phyloP scores from a whole-genome alignment of 805 yeast species.

The Candida tibetensis region DNA sequence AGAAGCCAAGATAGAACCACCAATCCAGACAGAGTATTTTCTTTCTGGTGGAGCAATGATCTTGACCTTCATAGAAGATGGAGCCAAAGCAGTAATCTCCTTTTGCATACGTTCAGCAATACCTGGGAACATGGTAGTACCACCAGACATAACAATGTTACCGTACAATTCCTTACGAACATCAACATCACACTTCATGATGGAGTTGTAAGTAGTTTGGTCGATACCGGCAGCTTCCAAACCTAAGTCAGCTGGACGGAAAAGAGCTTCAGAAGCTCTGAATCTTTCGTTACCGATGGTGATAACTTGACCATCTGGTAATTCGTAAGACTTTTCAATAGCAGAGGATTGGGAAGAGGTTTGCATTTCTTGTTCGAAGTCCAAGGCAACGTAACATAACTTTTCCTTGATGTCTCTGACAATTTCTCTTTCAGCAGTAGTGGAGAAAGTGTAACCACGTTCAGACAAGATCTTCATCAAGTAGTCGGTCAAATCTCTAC shows the following conservation, averaged over 20 bases:
- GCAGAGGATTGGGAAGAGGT: constrained; percentile 98
- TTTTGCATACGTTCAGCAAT: constrained; percentile 99
- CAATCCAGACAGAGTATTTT: constrained; percentile 99
- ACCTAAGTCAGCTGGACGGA: constrained; percentile 93
- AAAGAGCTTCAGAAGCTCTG: constrained; percentile 99
- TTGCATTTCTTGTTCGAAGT: constrained; percentile 99
- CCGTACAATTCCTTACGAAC: constrained; percentile 98
- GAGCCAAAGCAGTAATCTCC: constrained; percentile 99
- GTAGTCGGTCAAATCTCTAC: constrained; percentile 99
- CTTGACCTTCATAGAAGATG: constrained; percentile 99
- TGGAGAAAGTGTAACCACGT: constrained; percentile 98
- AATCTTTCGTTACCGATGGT: constrained; percentile 99
- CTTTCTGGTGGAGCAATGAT: constrained; percentile 99
- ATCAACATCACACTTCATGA: constrained; percentile 98
- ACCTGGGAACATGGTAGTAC: constrained; percentile 99
- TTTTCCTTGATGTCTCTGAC: constrained; percentile 94
- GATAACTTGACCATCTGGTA: constrained; percentile 99
- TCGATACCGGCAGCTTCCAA: constrained; percentile 98
- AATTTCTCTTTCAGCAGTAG: constrained; percentile 99
- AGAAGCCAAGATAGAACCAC: constrained; percentile 99
- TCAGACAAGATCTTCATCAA: constrained; percentile 97
- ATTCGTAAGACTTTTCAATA: constrained; percentile 97
- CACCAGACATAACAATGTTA: constrained; percentile 99
- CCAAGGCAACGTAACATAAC: constrained; percentile 98
- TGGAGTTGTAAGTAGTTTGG: constrained; percentile 93